These are phyloP conservation scores for Sporobolomyces pararoseus DNA, from an alignment of 768 basidiomycete genomes.

Conservation along the genomic window DNA sequence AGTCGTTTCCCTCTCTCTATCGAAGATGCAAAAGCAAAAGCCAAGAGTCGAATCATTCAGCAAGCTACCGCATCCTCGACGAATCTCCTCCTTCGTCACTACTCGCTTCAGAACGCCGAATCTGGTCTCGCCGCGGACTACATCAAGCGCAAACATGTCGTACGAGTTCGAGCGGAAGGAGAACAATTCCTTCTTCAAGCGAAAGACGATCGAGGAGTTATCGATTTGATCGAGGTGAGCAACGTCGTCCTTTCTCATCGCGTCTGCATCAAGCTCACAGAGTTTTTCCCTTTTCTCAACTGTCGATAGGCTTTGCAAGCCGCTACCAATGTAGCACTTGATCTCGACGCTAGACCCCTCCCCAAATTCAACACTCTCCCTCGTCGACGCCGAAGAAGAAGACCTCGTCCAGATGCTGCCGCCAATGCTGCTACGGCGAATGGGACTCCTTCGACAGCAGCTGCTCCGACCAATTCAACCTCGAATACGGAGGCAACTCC, in stretches of 20 bases:
- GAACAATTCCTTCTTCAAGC: slow-evolving; percentile 96
- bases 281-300: slow-evolving; percentile 9
- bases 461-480: background rate
- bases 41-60: slow-evolving; percentile 35
- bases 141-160: slow-evolving; percentile 85
- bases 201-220: slow-evolving; percentile 72
- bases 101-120: slow-evolving; percentile 47
- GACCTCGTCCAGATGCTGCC: slow-evolving; percentile 12
- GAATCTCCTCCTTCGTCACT: slow-evolving; percentile 44
- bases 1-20: slow-evolving; percentile 30
- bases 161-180: slow-evolving; percentile 83
- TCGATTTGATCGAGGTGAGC: slow-evolving; percentile 81
- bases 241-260: slow-evolving; percentile 46
- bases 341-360: slow-evolving; percentile 73
- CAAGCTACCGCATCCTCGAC: slow-evolving; percentile 19
- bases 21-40: slow-evolving; percentile 33
- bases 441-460: background rate
- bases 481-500: no score
- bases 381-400: slow-evolving; percentile 37
- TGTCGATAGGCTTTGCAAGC: slow-evolving; percentile 61
- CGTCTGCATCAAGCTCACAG: background rate
- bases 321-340: slow-evolving; percentile 83
- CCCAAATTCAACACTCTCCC: slow-evolving; percentile 47
- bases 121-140: slow-evolving; percentile 95
- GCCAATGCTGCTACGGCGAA: background rate